Evolutionary conservation across 208 protist genomes (phyloP).

Genomic region (Angomonas deanei): DNA sequence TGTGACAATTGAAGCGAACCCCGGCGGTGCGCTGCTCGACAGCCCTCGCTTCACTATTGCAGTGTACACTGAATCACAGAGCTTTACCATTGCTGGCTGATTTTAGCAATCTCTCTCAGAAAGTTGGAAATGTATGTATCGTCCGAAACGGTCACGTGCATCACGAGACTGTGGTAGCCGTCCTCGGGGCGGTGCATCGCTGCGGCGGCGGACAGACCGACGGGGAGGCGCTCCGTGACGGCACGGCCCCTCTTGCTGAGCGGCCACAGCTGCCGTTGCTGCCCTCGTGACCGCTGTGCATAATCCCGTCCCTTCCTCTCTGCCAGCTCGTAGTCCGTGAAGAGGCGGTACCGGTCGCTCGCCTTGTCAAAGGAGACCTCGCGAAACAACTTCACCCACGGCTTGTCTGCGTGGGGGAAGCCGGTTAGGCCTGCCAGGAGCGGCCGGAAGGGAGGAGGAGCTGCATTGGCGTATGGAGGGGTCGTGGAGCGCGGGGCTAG

Average conservation of each 20-base stretch:
- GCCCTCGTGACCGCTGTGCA: conserved; percentile 30
- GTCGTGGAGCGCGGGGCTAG: conserved; percentile 3
- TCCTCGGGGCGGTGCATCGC: conserved; percentile 14
- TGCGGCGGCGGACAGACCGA: conserved; percentile 34
- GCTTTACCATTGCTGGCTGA: no score
- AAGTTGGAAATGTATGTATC: no score
- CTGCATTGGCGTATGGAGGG: no score
- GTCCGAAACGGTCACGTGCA: conserved; percentile 78
- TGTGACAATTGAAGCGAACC: no score
- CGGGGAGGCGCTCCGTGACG: conserved; percentile 60
- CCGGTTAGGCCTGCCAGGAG: conserved; percentile 22
- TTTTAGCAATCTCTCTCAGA: no score
- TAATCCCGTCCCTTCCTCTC: conserved; percentile 22
- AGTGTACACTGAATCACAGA: no score
- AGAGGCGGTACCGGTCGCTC: conserved; percentile 29
- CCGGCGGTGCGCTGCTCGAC: no score
- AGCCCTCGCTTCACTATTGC: no score
- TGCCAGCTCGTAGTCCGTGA: conserved; percentile 19
- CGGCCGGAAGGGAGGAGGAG: conserved; percentile 32
- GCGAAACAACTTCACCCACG: conserved; percentile 57
- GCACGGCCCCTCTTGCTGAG: conserved; percentile 52
- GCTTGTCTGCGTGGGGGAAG: conserved; percentile 16
- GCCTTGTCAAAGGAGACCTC: conserved; percentile 22
- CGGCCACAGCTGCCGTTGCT: conserved; percentile 32
- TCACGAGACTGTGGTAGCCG: conserved; percentile 33